Evolutionary conservation across 2,329 filamentous ascomycete species (phyloP), one percentile per base, ranked within the genome.

Genomic region (Fragosphaeria purpurea): DNA sequence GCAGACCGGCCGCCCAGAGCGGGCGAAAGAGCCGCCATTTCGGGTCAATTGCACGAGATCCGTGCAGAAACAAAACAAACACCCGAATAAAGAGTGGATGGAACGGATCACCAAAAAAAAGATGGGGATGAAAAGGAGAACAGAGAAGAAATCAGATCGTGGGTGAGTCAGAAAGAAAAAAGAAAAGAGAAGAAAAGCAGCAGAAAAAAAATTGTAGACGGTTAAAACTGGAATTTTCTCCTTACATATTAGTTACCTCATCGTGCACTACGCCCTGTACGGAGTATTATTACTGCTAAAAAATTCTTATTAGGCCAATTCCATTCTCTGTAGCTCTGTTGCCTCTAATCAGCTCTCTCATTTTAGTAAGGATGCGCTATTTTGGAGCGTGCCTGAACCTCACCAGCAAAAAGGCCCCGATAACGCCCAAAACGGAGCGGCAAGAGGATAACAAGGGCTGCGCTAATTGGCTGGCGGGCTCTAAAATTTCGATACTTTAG

Each of bases 21-120:
- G 58, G 62, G 58, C 46, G 63, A 58, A 44, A 64, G 58, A 46
- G 65, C 60, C 57, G 63, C 61, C 63, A 66, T 66, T 54, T 55
- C 57, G 45, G 32, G 55, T 51, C 57, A 56, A 59, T 60, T 57
- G 55, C 55, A n/a, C 39, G 22, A 22, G 22, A 22, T 22, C 22
- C 22, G 22, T 22, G 22, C 22, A 22, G 22, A 22, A 22, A 22
- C 22, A 22, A 22, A 22, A 22, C 22, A 22, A 22, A 22, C 22
- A 22, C 22, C 22, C 22, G 22, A 22, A 22, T 22, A 3, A 22
- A 22, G 22, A 22, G 22, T 22, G 22, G 22, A 22, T 22, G 22
- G 3, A 22, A 22, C 22, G 22, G 22, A 22, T 22, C 22, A 22
- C 22, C 22, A 12, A 22, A 11, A 9, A 39, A 34, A 39, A 39